Evolutionary conservation across 495 filamentous ascomycete genomes (phyloP), one percentile per base, ranked within the genome.

Genomic region (Baudoinia panamericana): DNA sequence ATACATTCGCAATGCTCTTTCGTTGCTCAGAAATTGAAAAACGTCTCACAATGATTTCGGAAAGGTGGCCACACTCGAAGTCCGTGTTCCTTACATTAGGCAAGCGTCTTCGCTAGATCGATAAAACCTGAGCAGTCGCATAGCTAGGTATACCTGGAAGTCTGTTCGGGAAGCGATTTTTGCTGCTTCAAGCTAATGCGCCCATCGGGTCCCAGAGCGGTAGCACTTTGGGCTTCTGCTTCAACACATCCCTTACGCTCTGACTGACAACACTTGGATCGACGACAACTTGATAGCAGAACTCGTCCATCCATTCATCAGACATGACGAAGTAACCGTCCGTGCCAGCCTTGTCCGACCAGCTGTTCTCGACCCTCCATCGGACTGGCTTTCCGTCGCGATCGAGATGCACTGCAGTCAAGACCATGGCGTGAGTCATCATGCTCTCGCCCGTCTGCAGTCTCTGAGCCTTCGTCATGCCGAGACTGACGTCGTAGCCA

Each of bases 401-500:
- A 38, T 76, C 69, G 7, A 92, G 46, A 56, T 92, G 82, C 32
- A 92, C 84, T 0, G 70, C 85, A 3, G 82, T 92, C 31, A 93
- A 60, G 2, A 90, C 82, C 84, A 93, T 93, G 0, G 84, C 84
- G 53, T 90, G 84, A 6, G 83, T 93, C 84, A 93, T 88, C 5
- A 66, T 62, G 16, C 69, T 74, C 61, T 90, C 84, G 4, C 79
- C 75, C 0, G 75, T 78, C 45, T 69, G 59, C 11, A 92, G 61
- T 0, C 83, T 57, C 35, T 81, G 68, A 2, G 77, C 76, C 63
- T 92, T 93, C 51, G 65, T 70, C 67, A 87, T 65, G 1, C 73
- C 73, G 18, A 90, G 63, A 8, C 57, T 60, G 44, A 86, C 61
- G 43, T 85, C 82, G 62, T 90, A 85, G 4, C 80, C 84, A 1